Percentiles rank a stretch among this genome's conserved stretches.
These are phyloP conservation scores for Trichoderma pleuroti DNA, from an alignment of 2,329 filamentous ascomycete species.

Conservation along the genomic window DNA sequence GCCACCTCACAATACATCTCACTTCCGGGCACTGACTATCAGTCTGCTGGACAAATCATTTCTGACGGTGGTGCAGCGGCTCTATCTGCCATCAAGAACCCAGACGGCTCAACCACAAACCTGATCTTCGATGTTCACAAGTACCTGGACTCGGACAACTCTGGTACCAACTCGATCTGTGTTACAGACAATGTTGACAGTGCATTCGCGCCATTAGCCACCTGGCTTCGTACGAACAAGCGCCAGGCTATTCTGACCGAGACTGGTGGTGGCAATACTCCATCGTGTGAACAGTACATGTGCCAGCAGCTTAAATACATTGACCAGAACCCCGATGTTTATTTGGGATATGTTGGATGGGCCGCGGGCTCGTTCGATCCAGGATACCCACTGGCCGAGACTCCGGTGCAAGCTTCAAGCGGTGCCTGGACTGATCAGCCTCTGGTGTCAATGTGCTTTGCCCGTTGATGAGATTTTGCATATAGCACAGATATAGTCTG, in stretches of 20 bases:
- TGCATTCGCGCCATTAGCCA: constrained; percentile 41
- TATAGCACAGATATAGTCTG: not conserved
- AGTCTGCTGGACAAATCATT: constrained; percentile 44
- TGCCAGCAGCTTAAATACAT: constrained; percentile 10
- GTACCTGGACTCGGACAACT: constrained; percentile 54
- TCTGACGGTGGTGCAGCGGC: constrained; percentile 45
- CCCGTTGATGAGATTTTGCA: not conserved
- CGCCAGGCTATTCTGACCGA: constrained; percentile 12
- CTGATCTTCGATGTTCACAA: constrained; percentile 56
- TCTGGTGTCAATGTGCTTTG: not conserved
- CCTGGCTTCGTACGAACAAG: constrained; percentile 28
- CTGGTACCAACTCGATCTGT: constrained; percentile 48
- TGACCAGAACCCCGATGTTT: not conserved
- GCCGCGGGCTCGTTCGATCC: constrained; percentile 10
- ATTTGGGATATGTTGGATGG: constrained; percentile 4
- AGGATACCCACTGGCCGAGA: constrained; percentile 1
- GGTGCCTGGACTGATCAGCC: not conserved
- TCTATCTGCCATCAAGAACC: constrained; percentile 52
- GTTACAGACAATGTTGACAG: constrained; percentile 46
- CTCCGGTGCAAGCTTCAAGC: not conserved
- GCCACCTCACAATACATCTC: constrained; percentile 54
- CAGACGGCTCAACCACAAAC: constrained; percentile 49
- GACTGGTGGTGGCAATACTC: constrained; percentile 5
- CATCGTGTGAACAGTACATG: not conserved
- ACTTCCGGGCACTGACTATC: constrained; percentile 56